Evolutionary conservation across 768 basidiomycete species (phyloP).

Genomic region (Podaxis rugospora): DNA sequence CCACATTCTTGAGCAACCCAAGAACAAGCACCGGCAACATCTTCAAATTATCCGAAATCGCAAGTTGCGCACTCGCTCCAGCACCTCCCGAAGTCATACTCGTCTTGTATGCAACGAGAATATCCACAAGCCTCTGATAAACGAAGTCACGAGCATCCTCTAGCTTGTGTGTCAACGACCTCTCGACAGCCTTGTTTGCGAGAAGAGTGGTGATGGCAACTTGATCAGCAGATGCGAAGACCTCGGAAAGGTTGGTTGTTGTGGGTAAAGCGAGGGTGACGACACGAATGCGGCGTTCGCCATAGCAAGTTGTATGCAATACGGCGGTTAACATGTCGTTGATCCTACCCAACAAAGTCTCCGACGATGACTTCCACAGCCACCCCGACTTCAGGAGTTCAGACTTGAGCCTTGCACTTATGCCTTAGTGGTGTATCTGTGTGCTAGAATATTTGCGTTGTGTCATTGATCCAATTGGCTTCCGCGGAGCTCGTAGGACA

Average conservation of each 20-base stretch:
- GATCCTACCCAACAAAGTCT: constrained; percentile 75
- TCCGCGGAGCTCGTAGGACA: neutral
- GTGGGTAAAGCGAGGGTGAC: constrained; percentile 85
- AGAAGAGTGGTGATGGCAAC: constrained; percentile 79
- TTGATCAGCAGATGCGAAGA: constrained; percentile 89
- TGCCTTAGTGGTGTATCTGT: neutral
- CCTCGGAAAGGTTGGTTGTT: constrained; percentile 81
- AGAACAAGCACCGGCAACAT: constrained; percentile 89
- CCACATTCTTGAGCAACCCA: constrained; percentile 90
- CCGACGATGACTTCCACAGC: constrained; percentile 56
- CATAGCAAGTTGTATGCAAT: constrained; percentile 90
- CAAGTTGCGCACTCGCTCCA: constrained; percentile 92
- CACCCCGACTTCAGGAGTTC: neutral
- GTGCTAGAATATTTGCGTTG: neutral
- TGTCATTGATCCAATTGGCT: neutral
- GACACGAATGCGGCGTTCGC: constrained; percentile 88
- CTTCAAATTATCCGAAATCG: constrained; percentile 92
- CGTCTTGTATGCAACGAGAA: constrained; percentile 85
- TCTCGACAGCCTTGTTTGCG: constrained; percentile 92
- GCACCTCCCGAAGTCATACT: constrained; percentile 94
- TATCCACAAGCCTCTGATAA: constrained; percentile 78
- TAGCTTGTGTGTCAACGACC: constrained; percentile 76
- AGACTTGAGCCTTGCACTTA: neutral
- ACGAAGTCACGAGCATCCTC: constrained; percentile 89
- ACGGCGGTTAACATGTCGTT: constrained; percentile 98